phyloP scores from a whole-genome alignment of 805 yeast genomes.

The Ogataea polymorpha region DNA sequence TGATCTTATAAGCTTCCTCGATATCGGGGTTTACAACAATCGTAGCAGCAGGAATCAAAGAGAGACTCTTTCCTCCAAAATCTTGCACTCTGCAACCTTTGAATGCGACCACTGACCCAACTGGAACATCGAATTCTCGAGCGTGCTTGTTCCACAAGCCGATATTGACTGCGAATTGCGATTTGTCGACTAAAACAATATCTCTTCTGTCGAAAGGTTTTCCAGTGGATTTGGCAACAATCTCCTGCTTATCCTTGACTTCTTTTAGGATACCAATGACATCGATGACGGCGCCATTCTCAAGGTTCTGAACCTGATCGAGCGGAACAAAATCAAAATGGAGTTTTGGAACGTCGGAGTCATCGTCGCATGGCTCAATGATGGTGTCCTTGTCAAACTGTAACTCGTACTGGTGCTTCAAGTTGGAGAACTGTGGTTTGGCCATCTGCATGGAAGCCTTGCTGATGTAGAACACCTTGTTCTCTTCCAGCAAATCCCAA shows the following conservation, averaged over 20 bases:
- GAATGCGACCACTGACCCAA: conserved; percentile 83
- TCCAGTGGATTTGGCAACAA: conserved; percentile 84
- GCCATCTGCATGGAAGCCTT: conserved; percentile 80
- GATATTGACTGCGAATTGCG: conserved; percentile 68
- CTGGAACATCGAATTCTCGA: conserved; percentile 64
- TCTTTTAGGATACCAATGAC: conserved; percentile 83
- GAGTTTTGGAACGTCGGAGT: conserved; percentile 70
- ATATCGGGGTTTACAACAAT: conserved; percentile 81
- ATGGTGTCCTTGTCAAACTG: conserved; percentile 75
- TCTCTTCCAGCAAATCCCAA: conserved; percentile 77
- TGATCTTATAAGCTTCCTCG: conserved; percentile 79
- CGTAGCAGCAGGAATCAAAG: conserved; percentile 76
- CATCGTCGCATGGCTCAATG: conserved; percentile 61
- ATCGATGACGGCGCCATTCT: conserved; percentile 72
- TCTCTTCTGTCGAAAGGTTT: conserved; percentile 92
- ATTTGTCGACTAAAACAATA: conserved; percentile 78
- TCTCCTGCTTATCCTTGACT: conserved; percentile 70
- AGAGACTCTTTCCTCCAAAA: conserved; percentile 80
- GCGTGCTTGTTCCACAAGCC: conserved; percentile 94
- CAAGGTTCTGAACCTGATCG: conserved; percentile 61
- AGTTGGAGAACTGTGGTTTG: conserved; percentile 78
- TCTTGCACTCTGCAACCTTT: conserved; percentile 89
- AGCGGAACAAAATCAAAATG: conserved; percentile 74
- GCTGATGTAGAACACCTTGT: conserved; percentile 80
- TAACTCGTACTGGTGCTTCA: conserved; percentile 86